phyloP scores from a whole-genome alignment of 1,139 yeast genomes.

The Lodderomyces margitis region DNA sequence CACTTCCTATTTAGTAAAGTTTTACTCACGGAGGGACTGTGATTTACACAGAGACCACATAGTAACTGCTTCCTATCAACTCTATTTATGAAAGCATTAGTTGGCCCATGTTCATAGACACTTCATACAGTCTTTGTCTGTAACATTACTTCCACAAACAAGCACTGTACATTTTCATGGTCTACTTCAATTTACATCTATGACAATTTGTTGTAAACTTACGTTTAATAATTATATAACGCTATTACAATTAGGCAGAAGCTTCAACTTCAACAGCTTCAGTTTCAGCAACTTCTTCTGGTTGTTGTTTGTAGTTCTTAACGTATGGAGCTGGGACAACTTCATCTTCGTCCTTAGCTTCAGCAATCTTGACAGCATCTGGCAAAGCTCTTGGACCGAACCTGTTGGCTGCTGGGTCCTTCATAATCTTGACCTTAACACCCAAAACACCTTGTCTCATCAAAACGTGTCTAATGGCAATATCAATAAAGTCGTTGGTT shows the following conservation, averaged over 20 bases:
- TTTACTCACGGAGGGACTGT: too few species aligned
- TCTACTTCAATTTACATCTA: too few species aligned
- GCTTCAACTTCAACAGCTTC: constrained; percentile 25
- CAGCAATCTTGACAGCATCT: constrained; percentile 89
- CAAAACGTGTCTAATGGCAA: constrained; percentile 99
- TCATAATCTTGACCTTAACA: constrained; percentile 99
- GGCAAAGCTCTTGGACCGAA: constrained; percentile 92
- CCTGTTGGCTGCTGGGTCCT: constrained; percentile 93
- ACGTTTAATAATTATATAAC: too few species aligned
- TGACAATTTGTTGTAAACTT: too few species aligned
- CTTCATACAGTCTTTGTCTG: too few species aligned
- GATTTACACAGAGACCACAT: too few species aligned
- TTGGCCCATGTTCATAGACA: too few species aligned
- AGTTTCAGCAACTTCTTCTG: constrained; percentile 35
- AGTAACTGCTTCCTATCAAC: too few species aligned
- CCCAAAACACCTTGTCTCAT: constrained; percentile 99
- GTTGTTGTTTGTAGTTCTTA: constrained; percentile 56
- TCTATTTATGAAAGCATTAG: too few species aligned
- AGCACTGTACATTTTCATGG: too few species aligned
- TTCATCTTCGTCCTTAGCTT: constrained; percentile 96
- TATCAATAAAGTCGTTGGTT: constrained; percentile 96
- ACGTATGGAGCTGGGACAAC: constrained; percentile 80
- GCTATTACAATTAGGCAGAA: constrained; percentile 27
- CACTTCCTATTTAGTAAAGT: too few species aligned
- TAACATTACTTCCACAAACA: too few species aligned